Evolutionary conservation across 2,329 filamentous ascomycete genomes (phyloP).

Genomic region (Ophiostoma pallidulum): DNA sequence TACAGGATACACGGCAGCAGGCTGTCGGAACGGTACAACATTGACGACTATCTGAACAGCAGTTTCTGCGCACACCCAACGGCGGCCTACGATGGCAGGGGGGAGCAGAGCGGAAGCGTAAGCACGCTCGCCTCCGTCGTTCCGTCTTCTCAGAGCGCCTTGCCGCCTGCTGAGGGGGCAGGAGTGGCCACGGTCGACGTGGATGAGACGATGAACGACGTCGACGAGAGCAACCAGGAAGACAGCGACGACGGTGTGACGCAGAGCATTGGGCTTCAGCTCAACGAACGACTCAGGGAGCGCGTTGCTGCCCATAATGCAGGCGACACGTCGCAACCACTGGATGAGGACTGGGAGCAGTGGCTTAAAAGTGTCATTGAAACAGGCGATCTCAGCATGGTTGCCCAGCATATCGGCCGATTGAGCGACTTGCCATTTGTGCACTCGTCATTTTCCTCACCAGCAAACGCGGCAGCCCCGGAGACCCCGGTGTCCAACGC

Average conservation of each 20-base stretch:
- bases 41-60: neutral
- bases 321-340: conserved; percentile 46
- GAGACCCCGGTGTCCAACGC: neutral
- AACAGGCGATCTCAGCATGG: conserved; percentile 44
- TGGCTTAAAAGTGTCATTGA: conserved; percentile 64
- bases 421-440: conserved; percentile 27
- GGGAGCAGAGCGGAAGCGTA: neutral
- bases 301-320: conserved; percentile 54
- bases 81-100: neutral
- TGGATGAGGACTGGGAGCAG: conserved; percentile 66
- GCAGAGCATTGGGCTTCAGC: conserved; percentile 47
- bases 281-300: conserved; percentile 56
- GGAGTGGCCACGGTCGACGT: neutral
- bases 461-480: neutral
- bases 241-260: conserved; percentile 43
- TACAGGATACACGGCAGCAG: conserved; percentile 45
- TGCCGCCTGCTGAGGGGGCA: neutral
- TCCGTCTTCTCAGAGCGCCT: too few relatives aligned
- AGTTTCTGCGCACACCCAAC: neutral
- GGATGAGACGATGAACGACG: conserved; percentile 10
- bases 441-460: conserved; percentile 8
- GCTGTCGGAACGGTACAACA: conserved; percentile 11
- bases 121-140: neutral
- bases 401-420: conserved; percentile 34
- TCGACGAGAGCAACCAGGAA: conserved; percentile 21